Percentiles rank a stretch among this genome's conserved stretches.
Conservation (phyloP, 179 eudicot species). For the Drosera spatulata region DNA sequence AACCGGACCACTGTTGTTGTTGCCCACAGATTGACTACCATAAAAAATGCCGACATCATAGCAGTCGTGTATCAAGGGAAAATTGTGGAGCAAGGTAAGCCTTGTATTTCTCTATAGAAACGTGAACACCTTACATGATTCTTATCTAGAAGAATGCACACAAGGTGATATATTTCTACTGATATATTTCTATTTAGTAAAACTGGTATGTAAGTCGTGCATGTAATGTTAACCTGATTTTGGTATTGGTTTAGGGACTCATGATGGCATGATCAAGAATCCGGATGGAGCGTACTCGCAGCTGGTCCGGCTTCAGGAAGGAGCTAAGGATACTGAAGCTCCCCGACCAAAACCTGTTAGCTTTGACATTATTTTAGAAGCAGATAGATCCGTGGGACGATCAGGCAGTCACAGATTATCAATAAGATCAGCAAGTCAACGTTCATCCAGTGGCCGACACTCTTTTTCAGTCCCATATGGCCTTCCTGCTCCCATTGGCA, state of each 20-base stretch:
- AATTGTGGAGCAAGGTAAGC: slow-evolving; percentile 66
- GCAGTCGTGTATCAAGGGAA: slow-evolving; percentile 65
- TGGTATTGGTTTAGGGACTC: slow-evolving; percentile 21
- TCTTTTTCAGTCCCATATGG: slow-evolving; percentile 23
- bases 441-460: slow-evolving; percentile 30
- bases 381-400: no score
- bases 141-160: no score
- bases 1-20: slow-evolving; percentile 63
- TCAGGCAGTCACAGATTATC: slow-evolving; percentile 12
- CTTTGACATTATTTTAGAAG: no score
- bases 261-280: slow-evolving; percentile 31
- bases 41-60: slow-evolving; percentile 53
- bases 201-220: no score
- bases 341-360: no score
- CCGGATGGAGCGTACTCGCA: slow-evolving; percentile 53
- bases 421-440: slow-evolving; percentile 18
- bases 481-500: no score
- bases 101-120: no score
- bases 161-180: no score
- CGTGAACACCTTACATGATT: neutral
- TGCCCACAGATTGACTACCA: slow-evolving; percentile 70
- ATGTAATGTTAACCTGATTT: no score
- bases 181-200: no score
- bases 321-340: no score
- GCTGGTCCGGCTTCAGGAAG: slow-evolving; percentile 35